phyloP scores from a whole-genome alignment of 2,329 filamentous ascomycete species.

The Pseudopyricularia cyperi region DNA sequence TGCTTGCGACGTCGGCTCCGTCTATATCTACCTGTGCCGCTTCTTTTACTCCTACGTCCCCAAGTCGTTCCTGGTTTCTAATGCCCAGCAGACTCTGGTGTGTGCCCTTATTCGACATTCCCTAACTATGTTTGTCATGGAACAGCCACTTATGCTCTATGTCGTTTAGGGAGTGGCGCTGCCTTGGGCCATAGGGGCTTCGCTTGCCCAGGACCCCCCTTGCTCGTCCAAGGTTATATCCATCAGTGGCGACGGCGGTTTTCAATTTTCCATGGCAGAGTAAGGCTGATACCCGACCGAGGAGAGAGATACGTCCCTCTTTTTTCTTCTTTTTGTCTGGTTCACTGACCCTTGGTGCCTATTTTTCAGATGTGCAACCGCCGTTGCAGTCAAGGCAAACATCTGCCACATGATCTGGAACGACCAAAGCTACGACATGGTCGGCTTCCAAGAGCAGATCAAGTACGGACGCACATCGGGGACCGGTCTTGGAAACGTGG shows the following conservation, averaged over 20 bases:
- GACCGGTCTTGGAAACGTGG: constrained; percentile 29
- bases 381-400: constrained; percentile 30
- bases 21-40: constrained; percentile 34
- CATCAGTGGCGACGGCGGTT: constrained; percentile 31
- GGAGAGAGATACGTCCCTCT: no score
- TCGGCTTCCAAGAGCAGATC: constrained; percentile 35
- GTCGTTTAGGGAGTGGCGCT: not conserved
- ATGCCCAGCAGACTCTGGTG: constrained; percentile 33
- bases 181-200: constrained; percentile 30
- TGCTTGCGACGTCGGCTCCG: constrained; percentile 30
- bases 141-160: not conserved
- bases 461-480: constrained; percentile 32
- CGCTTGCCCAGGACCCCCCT: constrained; percentile 25
- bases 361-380: constrained; percentile 20
- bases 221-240: constrained; percentile 29
- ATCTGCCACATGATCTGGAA: constrained; percentile 39
- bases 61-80: constrained; percentile 29
- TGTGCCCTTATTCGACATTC: constrained; percentile 16
- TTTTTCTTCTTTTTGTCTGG: no score
- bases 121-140: not conserved
- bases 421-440: constrained; percentile 35
- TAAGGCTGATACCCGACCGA: no score
- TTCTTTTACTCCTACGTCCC: constrained; percentile 30
- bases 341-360: no score
- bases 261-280: constrained; percentile 34